Evolutionary conservation across 345 rosid species (phyloP).

Genomic region (Camelina hispida): DNA sequence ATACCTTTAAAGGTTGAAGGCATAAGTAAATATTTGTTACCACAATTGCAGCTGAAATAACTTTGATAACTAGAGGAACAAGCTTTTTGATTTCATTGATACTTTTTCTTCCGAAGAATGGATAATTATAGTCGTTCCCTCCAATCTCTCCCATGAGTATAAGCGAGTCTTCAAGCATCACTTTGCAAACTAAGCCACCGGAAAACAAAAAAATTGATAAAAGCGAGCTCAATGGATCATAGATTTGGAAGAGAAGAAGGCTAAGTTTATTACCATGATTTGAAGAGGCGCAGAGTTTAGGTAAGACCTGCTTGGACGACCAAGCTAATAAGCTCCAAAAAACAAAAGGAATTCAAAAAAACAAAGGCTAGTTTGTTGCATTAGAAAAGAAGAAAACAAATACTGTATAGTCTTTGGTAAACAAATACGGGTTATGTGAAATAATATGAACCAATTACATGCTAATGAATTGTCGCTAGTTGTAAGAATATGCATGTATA

Average conservation of each 20-base stretch:
- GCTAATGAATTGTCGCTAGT: not conserved
- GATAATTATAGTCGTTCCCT: slow-evolving; percentile 56
- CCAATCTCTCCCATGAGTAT: slow-evolving; percentile 67
- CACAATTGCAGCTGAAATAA: slow-evolving; percentile 45
- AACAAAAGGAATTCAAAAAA: too few species aligned
- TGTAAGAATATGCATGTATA: not conserved
- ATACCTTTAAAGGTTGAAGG: not conserved
- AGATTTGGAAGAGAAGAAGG: not conserved
- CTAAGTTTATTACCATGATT: slow-evolving; percentile 29
- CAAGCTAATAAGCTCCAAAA: too few species aligned
- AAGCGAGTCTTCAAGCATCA: slow-evolving; percentile 44
- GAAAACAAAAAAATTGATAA: not conserved
- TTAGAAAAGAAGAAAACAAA: too few species aligned
- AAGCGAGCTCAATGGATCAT: not conserved
- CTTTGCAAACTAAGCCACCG: slow-evolving; percentile 41
- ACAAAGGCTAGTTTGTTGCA: too few species aligned
- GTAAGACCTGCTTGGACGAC: slow-evolving; percentile 42
- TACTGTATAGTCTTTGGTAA: too few species aligned
- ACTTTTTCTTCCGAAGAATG: slow-evolving; percentile 33
- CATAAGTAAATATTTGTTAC: slow-evolving; percentile 33
- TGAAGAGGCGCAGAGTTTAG: slow-evolving; percentile 43
- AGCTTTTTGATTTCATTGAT: slow-evolving; percentile 36
- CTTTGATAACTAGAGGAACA: slow-evolving; percentile 44
- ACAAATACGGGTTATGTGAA: not conserved
- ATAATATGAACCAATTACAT: not conserved